Evolutionary conservation across 805 yeast species (phyloP), one percentile per base, ranked within the genome.

Genomic region (Cyberlindnera mycetangii): DNA sequence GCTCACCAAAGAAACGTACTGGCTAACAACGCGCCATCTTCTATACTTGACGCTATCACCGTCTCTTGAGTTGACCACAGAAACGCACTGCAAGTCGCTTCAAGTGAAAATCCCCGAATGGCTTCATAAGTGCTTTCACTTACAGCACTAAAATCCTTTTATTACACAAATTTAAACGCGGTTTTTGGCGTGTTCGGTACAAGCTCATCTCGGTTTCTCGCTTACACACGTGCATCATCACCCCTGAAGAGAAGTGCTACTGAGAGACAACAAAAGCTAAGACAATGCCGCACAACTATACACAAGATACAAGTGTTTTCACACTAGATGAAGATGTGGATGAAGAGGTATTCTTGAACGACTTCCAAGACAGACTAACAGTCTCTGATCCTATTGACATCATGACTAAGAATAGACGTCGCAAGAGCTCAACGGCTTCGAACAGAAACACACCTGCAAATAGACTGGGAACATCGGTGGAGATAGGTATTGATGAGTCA

Each of bases 401-500:
- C 16, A 27, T 14, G 12, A 36, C 44, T 3, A 25, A 30, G 16
- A 43, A 35, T 16, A 49, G 54, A 45, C 51, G 62, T 22, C 51
- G 59, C 2, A 56, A 51, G 39, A 53, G 58, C 36, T 55, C 60
- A 1, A 43, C 53, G 2, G 58, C 56, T 2, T 53, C 60, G 4
- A 58, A 58, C 45, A 50, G 60, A 47, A 56, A 56, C 44, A 49
- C 59, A 2, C 56, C 59, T 1, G 37, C 36, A 1, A 49, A 57
- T 40, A 55, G 75, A 41, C 54, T 71, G n/a, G 80, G 79, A 1
- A 64, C 69, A 3, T 72, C 80, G 4, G 73, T 74, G 50, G 75
- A 75, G 47, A 74, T 78, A n/a, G 72, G 67, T 5, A 65, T 78
- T 38, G 73, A 69, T 35, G 60, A 64, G 24, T 60, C 68, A 31